Conservation (phyloP, 2,329 filamentous ascomycete genomes). For the Penicillium verrucosum region DNA sequence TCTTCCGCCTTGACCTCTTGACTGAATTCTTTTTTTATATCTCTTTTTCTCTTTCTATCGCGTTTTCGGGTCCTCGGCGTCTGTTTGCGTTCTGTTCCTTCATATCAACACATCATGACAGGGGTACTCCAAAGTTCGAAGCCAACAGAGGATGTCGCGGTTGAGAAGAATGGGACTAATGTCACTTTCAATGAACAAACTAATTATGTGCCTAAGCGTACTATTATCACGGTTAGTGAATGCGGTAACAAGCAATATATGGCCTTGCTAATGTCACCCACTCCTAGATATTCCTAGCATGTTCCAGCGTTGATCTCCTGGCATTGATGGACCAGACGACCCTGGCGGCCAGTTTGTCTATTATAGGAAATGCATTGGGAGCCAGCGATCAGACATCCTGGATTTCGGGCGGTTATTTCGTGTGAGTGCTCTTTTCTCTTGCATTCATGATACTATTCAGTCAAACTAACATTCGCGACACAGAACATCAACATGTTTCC, state of each 20-base stretch:
- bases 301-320: conserved; percentile 54
- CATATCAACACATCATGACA: conserved; percentile 12
- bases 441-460: background rate
- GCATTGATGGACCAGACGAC: conserved; percentile 60
- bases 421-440: conserved; percentile 41
- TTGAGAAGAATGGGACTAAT: conserved; percentile 11
- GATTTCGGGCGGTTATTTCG: conserved; percentile 57
- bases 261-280: background rate
- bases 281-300: conserved; percentile 55
- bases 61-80: background rate
- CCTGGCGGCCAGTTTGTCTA: conserved; percentile 54
- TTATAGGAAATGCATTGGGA: conserved; percentile 51
- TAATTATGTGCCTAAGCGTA: conserved; percentile 52
- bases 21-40: background rate
- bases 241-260: background rate
- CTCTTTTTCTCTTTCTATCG: background rate
- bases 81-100: background rate
- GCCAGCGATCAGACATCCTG: conserved; percentile 53
- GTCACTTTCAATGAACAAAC: conserved; percentile 54
- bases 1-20: background rate
- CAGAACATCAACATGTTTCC: conserved; percentile 66
- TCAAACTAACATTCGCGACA: conserved; percentile 30
- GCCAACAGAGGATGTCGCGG: background rate
- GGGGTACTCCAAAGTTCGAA: conserved; percentile 13
- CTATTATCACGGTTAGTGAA: conserved; percentile 50